phyloP scores from a whole-genome alignment of 1,284 basidiomycete species.

The Thecaphora thlaspeos region DNA sequence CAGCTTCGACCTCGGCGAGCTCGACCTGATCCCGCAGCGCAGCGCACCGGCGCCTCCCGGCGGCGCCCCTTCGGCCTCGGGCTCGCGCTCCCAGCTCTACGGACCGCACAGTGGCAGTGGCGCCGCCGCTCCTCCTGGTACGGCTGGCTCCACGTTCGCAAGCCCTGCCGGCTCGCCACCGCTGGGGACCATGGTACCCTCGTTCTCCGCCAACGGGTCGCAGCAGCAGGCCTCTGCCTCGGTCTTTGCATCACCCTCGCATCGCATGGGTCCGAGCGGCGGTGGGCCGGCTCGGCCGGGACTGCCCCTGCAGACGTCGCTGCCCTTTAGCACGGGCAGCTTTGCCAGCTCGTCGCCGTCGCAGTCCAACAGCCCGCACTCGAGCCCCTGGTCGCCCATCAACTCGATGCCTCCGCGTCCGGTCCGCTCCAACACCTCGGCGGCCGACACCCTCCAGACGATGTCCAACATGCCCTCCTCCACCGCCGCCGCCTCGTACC shows the following conservation, averaged over 20 bases:
- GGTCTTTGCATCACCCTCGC: slow-evolving; percentile 9
- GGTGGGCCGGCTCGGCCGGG: slow-evolving; percentile 15
- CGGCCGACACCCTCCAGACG: slow-evolving; percentile 22
- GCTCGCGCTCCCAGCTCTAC: neutral
- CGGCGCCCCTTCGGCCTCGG: slow-evolving; percentile 1
- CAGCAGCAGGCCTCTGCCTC: slow-evolving; percentile 1
- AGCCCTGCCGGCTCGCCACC: neutral
- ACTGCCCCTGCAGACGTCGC: slow-evolving; percentile 15
- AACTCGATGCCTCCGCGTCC: slow-evolving; percentile 19
- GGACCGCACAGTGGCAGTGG: slow-evolving; percentile 4
- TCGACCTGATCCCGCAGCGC: slow-evolving; percentile 44
- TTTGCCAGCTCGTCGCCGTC: slow-evolving; percentile 9
- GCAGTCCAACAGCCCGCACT: slow-evolving; percentile 8
- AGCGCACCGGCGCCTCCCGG: slow-evolving; percentile 44
- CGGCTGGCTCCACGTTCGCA: slow-evolving; percentile 6
- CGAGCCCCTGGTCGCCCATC: slow-evolving; percentile 18
- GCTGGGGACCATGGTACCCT: too few relatives aligned
- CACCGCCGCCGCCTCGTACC: slow-evolving; percentile 16
- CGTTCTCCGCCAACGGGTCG: too few relatives aligned
- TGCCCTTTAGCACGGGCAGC: slow-evolving; percentile 12
- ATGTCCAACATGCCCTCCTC: slow-evolving; percentile 1
- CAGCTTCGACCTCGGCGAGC: slow-evolving; percentile 29
- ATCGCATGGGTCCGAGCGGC: too few relatives aligned
- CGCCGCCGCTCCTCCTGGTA: neutral
- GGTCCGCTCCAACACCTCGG: slow-evolving; percentile 36